Evolutionary conservation across 257 asterid species (phyloP).

Genomic region (Coffea canephora): DNA sequence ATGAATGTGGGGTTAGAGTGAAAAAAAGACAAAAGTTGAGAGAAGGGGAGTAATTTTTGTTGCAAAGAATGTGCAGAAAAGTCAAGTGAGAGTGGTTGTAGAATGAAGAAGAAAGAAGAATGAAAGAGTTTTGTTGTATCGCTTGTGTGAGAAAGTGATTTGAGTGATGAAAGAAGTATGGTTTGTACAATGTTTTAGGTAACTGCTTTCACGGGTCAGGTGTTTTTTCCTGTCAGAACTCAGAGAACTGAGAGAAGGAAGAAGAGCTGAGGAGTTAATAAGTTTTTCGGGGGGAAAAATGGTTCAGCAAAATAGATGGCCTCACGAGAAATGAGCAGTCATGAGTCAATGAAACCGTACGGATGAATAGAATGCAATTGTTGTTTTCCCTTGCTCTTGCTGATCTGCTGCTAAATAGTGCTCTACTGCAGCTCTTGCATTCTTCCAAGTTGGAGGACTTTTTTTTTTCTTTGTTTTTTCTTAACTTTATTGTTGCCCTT

Average conservation of each 20-base stretch:
- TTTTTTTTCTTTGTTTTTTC: not conserved
- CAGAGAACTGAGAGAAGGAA: too few species aligned
- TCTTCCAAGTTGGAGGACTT: not conserved
- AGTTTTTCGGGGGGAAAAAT: not conserved
- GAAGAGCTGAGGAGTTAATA: too few species aligned
- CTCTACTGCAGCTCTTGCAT: slow-evolving; percentile 7
- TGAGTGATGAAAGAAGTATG: slow-evolving; percentile 20
- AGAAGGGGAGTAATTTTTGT: slow-evolving; percentile 5
- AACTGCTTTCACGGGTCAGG: slow-evolving; percentile 64
- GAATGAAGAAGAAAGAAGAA: not conserved
- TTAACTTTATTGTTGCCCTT: not conserved
- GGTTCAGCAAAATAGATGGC: slow-evolving; percentile 12
- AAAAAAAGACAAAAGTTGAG: not conserved
- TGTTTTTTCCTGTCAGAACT: slow-evolving; percentile 44
- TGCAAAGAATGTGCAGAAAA: slow-evolving; percentile 16
- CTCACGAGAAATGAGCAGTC: slow-evolving; percentile 70
- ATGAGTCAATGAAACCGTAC: slow-evolving; percentile 37
- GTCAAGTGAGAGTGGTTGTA: not conserved
- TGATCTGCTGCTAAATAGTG: slow-evolving; percentile 14
- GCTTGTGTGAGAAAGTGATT: not conserved
- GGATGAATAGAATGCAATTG: slow-evolving; percentile 12
- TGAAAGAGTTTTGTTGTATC: not conserved
- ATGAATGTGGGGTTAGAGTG: not conserved
- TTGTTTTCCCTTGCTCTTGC: not conserved
- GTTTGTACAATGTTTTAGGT: slow-evolving; percentile 40